A percentile compares a stretch with the other conserved stretches of the same genome.
These are phyloP conservation scores for Taiozyma onychis DNA, from an alignment of 1,139 yeast genomes.

Conservation along the genomic window DNA sequence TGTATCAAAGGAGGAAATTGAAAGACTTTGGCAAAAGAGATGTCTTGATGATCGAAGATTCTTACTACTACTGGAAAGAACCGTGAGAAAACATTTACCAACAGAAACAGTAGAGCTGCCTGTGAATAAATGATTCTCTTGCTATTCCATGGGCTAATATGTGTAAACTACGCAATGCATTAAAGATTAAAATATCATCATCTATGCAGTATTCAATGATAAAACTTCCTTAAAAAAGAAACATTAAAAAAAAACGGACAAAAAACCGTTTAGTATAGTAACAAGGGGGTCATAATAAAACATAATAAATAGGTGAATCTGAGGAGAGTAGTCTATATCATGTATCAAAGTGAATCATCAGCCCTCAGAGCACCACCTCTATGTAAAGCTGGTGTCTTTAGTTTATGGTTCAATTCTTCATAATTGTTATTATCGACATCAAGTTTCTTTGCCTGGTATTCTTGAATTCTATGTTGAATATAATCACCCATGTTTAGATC, in stretches of 20 bases:
- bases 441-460: constrained; percentile 26
- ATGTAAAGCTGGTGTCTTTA: constrained; percentile 25
- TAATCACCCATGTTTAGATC: constrained; percentile 32
- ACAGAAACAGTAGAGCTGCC: not conserved
- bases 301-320: not conserved
- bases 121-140: not conserved
- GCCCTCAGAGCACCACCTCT: constrained; percentile 21
- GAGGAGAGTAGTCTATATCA: not conserved
- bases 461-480: constrained; percentile 31
- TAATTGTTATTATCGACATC: constrained; percentile 21
- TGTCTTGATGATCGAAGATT: not conserved
- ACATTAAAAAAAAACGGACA: not conserved
- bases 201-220: not conserved
- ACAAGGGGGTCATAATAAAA: not conserved
- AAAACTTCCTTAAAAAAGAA: not conserved
- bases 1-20: not conserved
- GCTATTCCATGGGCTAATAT: no score
- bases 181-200: not conserved
- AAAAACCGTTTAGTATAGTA: no score
- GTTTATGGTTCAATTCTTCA: constrained; percentile 20
- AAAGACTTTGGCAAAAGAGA: not conserved
- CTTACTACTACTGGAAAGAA: not conserved
- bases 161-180: not conserved
- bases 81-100: not conserved
- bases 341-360: not conserved